A percentile compares a stretch with the other conserved stretches of the same genome.
Conservation (phyloP, 768 basidiomycete species). For the Calvatia gigantea region DNA sequence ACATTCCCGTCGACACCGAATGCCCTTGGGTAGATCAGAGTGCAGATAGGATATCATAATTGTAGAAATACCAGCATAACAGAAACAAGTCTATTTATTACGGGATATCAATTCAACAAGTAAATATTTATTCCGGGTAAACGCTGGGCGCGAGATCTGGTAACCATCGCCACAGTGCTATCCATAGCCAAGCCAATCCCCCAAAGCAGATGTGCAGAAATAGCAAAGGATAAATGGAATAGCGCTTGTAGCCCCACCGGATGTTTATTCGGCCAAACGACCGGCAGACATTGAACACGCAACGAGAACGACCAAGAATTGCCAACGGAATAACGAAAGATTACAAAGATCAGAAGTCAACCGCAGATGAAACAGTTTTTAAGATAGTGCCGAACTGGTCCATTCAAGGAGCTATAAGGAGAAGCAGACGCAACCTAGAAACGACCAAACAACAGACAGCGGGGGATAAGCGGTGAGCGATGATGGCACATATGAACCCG, state of each 20-base stretch:
- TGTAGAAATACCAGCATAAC: constrained; percentile 5
- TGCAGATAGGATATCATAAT: constrained; percentile 2
- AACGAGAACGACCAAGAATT: constrained; percentile 11
- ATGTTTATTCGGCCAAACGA: constrained; percentile 1
- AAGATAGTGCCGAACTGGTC: constrained; percentile 8
- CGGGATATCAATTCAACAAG: constrained; percentile 7
- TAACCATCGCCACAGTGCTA: constrained; percentile 11
- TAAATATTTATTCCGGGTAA: constrained; percentile 9
- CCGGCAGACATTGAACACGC: constrained; percentile 7
- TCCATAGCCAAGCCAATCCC: constrained; percentile 11
- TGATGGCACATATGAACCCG: constrained; percentile 16
- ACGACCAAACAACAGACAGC: neutral
- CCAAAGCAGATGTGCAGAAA: constrained; percentile 2
- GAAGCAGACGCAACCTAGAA: constrained; percentile 15
- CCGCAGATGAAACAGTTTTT: constrained; percentile 15
- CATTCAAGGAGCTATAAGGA: constrained; percentile 19
- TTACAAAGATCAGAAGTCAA: constrained; percentile 12
- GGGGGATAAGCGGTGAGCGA: constrained; percentile 14
- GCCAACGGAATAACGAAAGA: constrained; percentile 10
- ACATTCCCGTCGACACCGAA: neutral
- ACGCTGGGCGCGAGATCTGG: constrained; percentile 6
- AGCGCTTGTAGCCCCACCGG: constrained; percentile 4
- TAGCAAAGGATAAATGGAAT: constrained; percentile 8
- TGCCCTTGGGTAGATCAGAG: neutral
- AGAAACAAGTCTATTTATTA: constrained; percentile 9